These are phyloP conservation scores for Colletotrichum sojae DNA, from an alignment of 2,329 filamentous ascomycete species.

Conservation along the genomic window DNA sequence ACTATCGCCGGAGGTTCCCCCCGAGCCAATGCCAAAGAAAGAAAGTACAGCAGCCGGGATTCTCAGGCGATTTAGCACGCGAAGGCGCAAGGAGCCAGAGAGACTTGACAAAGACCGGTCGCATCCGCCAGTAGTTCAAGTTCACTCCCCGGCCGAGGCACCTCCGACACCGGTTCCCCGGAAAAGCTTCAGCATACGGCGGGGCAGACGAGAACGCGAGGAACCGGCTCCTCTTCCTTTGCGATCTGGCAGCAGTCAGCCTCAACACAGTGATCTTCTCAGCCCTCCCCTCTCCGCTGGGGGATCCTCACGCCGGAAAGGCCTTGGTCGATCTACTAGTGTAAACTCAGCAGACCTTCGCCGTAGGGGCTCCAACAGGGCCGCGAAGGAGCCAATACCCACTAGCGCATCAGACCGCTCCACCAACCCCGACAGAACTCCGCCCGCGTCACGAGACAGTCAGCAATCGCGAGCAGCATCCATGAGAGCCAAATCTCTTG, in stretches of 20 bases:
- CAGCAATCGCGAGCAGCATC: conserved; percentile 72
- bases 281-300: conserved; percentile 78
- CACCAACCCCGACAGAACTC: conserved; percentile 69
- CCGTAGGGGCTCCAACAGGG: conserved; percentile 66
- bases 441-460: conserved; percentile 65
- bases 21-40: conserved; percentile 78
- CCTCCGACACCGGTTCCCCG: conserved; percentile 71
- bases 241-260: conserved; percentile 73
- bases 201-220: conserved; percentile 68
- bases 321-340: conserved; percentile 88
- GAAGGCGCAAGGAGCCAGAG: conserved; percentile 79
- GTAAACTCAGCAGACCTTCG: conserved; percentile 90
- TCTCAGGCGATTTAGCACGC: conserved; percentile 90
- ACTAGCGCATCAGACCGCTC: conserved; percentile 88
- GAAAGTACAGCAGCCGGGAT: conserved; percentile 90
- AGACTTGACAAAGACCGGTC: conserved; percentile 75
- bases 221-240: conserved; percentile 62
- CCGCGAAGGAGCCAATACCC: conserved; percentile 75
- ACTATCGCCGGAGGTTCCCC: conserved; percentile 68
- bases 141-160: conserved; percentile 81
- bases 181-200: conserved; percentile 90
- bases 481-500: conserved; percentile 86
- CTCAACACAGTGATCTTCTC: conserved; percentile 83
- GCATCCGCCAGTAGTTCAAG: conserved; percentile 80
- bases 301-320: conserved; percentile 74